Evolutionary conservation across 257 asterid genomes (phyloP), one percentile per base, ranked within the genome.

Genomic region (Salvia hispanica): DNA sequence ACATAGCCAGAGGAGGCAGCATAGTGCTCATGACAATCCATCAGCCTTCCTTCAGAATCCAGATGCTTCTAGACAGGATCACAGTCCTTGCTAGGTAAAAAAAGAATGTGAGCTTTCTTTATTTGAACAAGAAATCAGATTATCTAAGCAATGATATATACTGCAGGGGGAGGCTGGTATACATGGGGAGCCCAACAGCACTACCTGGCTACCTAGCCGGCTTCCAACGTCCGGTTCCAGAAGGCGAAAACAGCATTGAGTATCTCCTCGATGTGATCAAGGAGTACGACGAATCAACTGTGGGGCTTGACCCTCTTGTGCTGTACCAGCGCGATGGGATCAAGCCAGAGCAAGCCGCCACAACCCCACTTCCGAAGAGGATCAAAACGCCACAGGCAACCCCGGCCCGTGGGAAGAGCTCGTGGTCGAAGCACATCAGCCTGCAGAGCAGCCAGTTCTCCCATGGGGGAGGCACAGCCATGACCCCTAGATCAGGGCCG

Each of bases 1-100:
- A 91, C 62, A 91, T 91, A 18, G 95, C 96, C 1, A 58, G 59
- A 69, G 78, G 95, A 40, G 97, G 96, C 3, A 88, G 97, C 77
- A 80, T 88, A 7, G 95, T 88, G 18, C 85, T 91, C 50, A 80
- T 91, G 95, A 88, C 97, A 18, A 86, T 91, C 61, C 97, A 91
- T 74, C 97, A 88, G 66, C 97, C 97, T 76, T 84, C 97, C 37
- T 91, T 70, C 75, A 71, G 97, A 71, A 88, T 91, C 58, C 97
- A 91, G 71, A 74, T 81, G 91, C 92, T 91, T 34, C 83, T 91
- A 3, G 97, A 91, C 62, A 77, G 85, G 2, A 82, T 91, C 80
- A 79, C 82, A 2, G 88, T 88, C 60, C 95, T 91, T 13, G 96
- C 95, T 25, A 84, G 94, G 97, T 90, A 55, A 40, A 39, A 8